A percentile compares a stretch with the other conserved stretches of the same genome.
Evolutionary conservation across 2,329 filamentous ascomycete species (phyloP).

Genomic region (Aspergillus sp.): DNA sequence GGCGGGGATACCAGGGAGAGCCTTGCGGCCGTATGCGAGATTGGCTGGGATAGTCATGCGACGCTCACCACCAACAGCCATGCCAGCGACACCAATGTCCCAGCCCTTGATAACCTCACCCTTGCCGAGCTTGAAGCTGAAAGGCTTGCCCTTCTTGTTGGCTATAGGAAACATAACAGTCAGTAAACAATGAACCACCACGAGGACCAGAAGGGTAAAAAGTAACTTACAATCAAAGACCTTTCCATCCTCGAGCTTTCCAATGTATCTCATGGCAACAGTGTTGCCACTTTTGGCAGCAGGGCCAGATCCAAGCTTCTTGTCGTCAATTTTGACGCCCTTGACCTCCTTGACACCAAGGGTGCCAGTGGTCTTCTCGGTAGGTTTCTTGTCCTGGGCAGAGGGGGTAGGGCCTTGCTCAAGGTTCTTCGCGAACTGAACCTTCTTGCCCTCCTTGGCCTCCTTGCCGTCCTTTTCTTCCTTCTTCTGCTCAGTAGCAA

Average conservation of each 20-base stretch:
- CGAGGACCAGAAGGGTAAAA: neutral
- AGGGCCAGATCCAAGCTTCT: constrained; percentile 81
- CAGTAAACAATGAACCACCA: constrained; percentile 2
- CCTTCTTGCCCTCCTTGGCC: constrained; percentile 78
- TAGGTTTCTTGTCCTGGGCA: constrained; percentile 43
- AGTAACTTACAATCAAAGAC: constrained; percentile 77
- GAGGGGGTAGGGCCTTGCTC: constrained; percentile 90
- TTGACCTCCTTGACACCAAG: constrained; percentile 73
- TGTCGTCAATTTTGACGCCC: constrained; percentile 91
- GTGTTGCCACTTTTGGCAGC: constrained; percentile 85
- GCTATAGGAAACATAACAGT: constrained; percentile 46
- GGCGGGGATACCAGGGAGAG: constrained; percentile 75
- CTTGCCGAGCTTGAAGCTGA: constrained; percentile 88
- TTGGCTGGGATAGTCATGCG: constrained; percentile 82
- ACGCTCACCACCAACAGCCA: constrained; percentile 90
- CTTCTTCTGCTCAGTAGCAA: constrained; percentile 55
- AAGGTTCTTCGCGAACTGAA: constrained; percentile 98
- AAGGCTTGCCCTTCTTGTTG: constrained; percentile 99
- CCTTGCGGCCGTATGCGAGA: constrained; percentile 84
- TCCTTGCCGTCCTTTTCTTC: constrained; percentile 52
- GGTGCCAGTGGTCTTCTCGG: constrained; percentile 51
- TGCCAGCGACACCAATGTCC: constrained; percentile 91
- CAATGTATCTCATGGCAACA: constrained; percentile 95
- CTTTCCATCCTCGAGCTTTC: constrained; percentile 91
- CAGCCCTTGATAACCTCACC: constrained; percentile 98